Percentiles rank a stretch among this genome's conserved stretches.
Evolutionary conservation across 1,284 basidiomycete genomes (phyloP).

Genomic region (Trichosporon sp.): DNA sequence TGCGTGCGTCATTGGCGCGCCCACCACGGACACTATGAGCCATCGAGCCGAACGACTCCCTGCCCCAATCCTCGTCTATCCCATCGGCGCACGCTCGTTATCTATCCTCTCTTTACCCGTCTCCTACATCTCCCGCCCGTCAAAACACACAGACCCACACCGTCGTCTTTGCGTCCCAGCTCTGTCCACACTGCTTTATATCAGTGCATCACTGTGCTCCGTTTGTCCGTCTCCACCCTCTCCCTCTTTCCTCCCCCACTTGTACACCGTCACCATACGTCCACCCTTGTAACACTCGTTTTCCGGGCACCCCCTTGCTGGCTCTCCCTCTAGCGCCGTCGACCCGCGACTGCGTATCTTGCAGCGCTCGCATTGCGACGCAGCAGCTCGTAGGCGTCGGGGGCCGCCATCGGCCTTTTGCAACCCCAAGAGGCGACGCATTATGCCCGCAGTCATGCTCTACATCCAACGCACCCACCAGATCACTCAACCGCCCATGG

Average conservation of each 20-base stretch:
- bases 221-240: conserved; percentile 13
- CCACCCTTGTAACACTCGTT: conserved; percentile 1
- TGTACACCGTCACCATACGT: not conserved
- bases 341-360: not conserved
- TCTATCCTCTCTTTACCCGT: conserved; percentile 1
- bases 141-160: conserved; percentile 13
- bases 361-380: too few relatives aligned
- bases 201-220: not conserved
- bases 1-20: conserved; percentile 15
- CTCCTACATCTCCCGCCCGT: conserved; percentile 13
- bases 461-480: conserved; percentile 15
- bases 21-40: conserved; percentile 14
- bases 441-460: conserved; percentile 10
- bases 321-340: not conserved
- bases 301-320: not conserved
- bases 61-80: conserved; percentile 1
- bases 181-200: not conserved
- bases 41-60: conserved; percentile 6
- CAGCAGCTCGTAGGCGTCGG: too few relatives aligned
- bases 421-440: not conserved
- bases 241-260: not conserved
- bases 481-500: conserved; percentile 7
- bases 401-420: not conserved
- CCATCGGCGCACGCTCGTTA: conserved; percentile 5
- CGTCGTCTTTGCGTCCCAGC: not conserved